phyloP scores from a whole-genome alignment of 2,329 filamentous ascomycete species.

The Arthrobotrys iridis region DNA sequence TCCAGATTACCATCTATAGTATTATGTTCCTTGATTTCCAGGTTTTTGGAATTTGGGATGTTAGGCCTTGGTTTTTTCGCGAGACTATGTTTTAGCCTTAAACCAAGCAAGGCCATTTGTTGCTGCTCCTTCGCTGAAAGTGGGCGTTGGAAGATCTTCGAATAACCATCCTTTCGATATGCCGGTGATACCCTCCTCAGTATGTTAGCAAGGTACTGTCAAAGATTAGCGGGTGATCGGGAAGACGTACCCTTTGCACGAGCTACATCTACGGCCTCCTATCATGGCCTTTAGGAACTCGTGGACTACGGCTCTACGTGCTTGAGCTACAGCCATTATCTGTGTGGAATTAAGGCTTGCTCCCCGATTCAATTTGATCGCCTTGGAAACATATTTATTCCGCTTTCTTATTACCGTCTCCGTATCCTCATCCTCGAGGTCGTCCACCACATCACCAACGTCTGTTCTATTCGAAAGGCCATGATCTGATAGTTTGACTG shows the following conservation, averaged over 20 bases:
- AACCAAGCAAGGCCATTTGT: slow-evolving; percentile 75
- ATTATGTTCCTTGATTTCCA: background rate
- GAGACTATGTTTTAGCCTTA: slow-evolving; percentile 54
- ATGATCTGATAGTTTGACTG: slow-evolving; percentile 54
- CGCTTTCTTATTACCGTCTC: slow-evolving; percentile 68
- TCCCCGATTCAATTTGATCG: slow-evolving; percentile 66
- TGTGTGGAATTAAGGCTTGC: slow-evolving; percentile 69
- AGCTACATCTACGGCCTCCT: slow-evolving; percentile 73
- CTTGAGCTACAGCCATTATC: slow-evolving; percentile 82
- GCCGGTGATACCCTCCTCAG: slow-evolving; percentile 77
- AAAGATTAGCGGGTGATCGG: slow-evolving; percentile 9
- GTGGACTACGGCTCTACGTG: slow-evolving; percentile 78
- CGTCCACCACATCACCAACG: slow-evolving; percentile 62
- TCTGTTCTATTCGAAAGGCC: slow-evolving; percentile 50
- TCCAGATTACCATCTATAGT: slow-evolving; percentile 73
- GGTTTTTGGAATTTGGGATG: background rate
- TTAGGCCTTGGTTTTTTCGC: slow-evolving; percentile 27
- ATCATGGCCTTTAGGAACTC: slow-evolving; percentile 68
- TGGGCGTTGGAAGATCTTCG: slow-evolving; percentile 91
- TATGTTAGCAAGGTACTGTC: slow-evolving; percentile 37
- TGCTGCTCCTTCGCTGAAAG: slow-evolving; percentile 78
- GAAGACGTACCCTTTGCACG: slow-evolving; percentile 67
- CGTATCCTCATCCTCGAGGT: slow-evolving; percentile 73
- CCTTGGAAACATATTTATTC: slow-evolving; percentile 75
- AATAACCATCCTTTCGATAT: slow-evolving; percentile 88